Conservation (phyloP, 139 green algal species). For the Tetradesmus lagerheimii region DNA sequence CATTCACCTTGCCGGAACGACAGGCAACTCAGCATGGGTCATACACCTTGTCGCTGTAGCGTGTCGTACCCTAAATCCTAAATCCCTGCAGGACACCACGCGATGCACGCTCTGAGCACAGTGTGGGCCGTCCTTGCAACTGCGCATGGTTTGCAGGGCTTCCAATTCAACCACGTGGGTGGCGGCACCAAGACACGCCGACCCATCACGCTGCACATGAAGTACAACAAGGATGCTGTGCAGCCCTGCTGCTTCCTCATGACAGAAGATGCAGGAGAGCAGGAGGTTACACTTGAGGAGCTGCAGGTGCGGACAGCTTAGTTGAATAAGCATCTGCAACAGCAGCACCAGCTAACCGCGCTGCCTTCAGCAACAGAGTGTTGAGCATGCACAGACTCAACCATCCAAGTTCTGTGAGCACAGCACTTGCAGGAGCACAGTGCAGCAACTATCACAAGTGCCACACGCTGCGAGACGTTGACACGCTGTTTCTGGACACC, state of each 20-base stretch:
- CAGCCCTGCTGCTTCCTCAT: conserved; percentile 93
- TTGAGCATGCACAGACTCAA: not conserved
- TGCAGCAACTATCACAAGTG: not conserved
- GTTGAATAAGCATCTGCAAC: not conserved
- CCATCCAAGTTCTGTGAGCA: not conserved
- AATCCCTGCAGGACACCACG: too few relatives aligned
- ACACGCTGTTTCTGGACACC: too few relatives aligned
- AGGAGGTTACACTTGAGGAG: conserved; percentile 88
- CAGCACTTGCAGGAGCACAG: not conserved
- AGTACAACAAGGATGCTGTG: conserved; percentile 61
- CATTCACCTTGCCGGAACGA: not conserved
- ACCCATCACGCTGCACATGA: conserved; percentile 98
- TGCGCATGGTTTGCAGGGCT: not conserved
- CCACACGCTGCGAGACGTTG: not conserved
- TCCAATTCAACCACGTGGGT: conserved; percentile 98
- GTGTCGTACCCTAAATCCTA: too few relatives aligned
- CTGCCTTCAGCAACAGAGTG: not conserved
- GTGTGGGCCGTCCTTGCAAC: too few relatives aligned
- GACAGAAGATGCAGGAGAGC: conserved; percentile 83
- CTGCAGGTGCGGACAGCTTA: conserved; percentile 76
- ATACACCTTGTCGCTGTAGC: not conserved
- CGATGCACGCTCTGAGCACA: too few relatives aligned
- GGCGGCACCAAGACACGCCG: conserved; percentile 96
- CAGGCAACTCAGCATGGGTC: not conserved
- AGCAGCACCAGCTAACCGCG: too few relatives aligned